Evolutionary conservation across 768 basidiomycete genomes (phyloP), one percentile per base, ranked within the genome.

Genomic region (Trametes sanguinea): DNA sequence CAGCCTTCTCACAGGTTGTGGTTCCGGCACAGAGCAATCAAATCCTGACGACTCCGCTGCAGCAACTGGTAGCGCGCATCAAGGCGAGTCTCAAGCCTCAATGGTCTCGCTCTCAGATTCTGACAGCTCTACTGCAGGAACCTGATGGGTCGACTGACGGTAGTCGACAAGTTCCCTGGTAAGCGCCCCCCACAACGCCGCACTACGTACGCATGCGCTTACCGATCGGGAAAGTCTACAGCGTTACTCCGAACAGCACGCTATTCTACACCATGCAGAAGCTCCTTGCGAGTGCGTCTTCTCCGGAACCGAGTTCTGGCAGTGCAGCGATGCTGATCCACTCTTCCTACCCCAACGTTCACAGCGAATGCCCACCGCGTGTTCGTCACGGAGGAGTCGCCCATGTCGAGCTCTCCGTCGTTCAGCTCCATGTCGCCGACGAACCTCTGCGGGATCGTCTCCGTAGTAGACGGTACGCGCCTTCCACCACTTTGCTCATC

Each of bases 21-120:
- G 89, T 89, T 6, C 92, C 92, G 1, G 87, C 88, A 2, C 83
- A 92, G 71, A 91, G 85, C 68, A 92, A 92, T 53, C 86, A 88
- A 37, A 88, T 94, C 37, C 74, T 94, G 42, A 81, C 83, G 11
- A 85, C 80, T 30, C 84, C 90, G 8, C 74, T 93, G 42, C 78
- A 87, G 40, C 84, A 89, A 57, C 88, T 93, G 64, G 81, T 93
- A 10, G 73, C 87, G 0, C 75, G 80, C 45, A 87, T 94, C 73
- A 94, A 92, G 83, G 90, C 86, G 57, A 54, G 71, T 22, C 22
- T 1, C 22, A 22, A 22, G 22, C 22, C 22, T 22, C 22, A 22
- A 22, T 22, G 22, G 22, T 22, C 22, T 22, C 22, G 22, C 22
- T 22, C 22, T 22, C 22, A 22, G 22, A 22, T 22, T 22, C 22